These are phyloP conservation scores for Flaveria brownii DNA, from an alignment of 129 eudicot genomes.

Conservation along the genomic window DNA sequence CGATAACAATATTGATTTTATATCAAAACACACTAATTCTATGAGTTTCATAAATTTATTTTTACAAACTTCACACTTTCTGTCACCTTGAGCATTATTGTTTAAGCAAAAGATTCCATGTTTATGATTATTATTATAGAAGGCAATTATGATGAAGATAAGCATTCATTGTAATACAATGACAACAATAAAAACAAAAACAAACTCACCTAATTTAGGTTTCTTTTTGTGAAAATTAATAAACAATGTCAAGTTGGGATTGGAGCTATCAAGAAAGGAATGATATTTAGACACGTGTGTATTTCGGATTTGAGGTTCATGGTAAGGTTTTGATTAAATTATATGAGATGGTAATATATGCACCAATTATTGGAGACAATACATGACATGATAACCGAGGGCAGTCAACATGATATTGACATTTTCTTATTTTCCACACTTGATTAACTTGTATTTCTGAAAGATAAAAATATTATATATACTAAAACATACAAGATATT, in stretches of 20 bases:
- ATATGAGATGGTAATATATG: background rate
- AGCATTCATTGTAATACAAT: slow-evolving; percentile 4
- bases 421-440: background rate
- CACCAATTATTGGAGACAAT: slow-evolving; percentile 16
- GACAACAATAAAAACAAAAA: slow-evolving; percentile 16
- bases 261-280: background rate
- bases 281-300: background rate
- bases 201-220: background rate
- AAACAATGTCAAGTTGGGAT: slow-evolving; percentile 12
- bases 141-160: slow-evolving; percentile 17
- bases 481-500: too few relatives aligned
- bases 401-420: background rate
- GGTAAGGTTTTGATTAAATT: background rate
- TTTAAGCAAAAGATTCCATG: slow-evolving; percentile 4
- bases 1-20: too few relatives aligned
- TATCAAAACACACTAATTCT: background rate
- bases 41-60: background rate
- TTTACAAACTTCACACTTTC: background rate
- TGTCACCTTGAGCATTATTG: background rate
- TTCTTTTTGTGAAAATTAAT: slow-evolving; percentile 6
- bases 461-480: too few relatives aligned
- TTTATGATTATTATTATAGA: background rate
- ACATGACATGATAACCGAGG: background rate
- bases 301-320: background rate
- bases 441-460: background rate